phyloP scores from a whole-genome alignment of 225 moss, liverwort and hornwort genomes.

The Polytrichum formosum region DNA sequence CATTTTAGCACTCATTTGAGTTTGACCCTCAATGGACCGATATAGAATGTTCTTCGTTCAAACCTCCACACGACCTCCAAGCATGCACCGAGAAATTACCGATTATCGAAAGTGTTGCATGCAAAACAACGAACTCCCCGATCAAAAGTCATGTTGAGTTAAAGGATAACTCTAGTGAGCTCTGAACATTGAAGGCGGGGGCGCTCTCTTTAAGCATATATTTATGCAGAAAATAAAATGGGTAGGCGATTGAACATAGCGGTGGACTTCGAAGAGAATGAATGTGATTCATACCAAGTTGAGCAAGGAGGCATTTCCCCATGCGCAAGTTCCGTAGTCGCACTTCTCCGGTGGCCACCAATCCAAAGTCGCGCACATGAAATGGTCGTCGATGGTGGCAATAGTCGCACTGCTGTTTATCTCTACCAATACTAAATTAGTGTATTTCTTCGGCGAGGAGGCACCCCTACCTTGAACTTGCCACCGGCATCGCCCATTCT shows the following conservation, averaged over 20 bases:
- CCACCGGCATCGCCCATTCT: slow-evolving; percentile 7
- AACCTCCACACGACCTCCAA: too few relatives aligned
- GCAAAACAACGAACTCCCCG: too few relatives aligned
- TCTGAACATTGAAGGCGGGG: too few relatives aligned
- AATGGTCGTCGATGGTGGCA: slow-evolving; percentile 16
- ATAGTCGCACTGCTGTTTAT: slow-evolving; percentile 2
- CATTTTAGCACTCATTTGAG: too few relatives aligned
- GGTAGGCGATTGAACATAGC: background rate
- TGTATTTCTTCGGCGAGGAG: background rate
- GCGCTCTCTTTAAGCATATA: too few relatives aligned
- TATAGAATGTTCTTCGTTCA: too few relatives aligned
- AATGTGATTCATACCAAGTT: slow-evolving; percentile 22
- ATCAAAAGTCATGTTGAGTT: too few relatives aligned
- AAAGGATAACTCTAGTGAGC: too few relatives aligned
- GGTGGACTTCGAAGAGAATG: background rate
- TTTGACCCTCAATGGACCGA: too few relatives aligned
- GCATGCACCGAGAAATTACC: too few relatives aligned
- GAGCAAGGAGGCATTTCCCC: slow-evolving; percentile 33
- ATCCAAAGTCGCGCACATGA: slow-evolving; percentile 54
- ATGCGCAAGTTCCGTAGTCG: slow-evolving; percentile 47
- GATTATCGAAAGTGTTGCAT: too few relatives aligned
- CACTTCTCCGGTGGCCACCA: slow-evolving; percentile 62
- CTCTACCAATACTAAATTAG: background rate
- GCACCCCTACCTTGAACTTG: background rate
- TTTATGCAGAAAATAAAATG: background rate